Conservation (phyloP, 352 stramenopile genomes). For the Phytophthora ohioensis region DNA sequence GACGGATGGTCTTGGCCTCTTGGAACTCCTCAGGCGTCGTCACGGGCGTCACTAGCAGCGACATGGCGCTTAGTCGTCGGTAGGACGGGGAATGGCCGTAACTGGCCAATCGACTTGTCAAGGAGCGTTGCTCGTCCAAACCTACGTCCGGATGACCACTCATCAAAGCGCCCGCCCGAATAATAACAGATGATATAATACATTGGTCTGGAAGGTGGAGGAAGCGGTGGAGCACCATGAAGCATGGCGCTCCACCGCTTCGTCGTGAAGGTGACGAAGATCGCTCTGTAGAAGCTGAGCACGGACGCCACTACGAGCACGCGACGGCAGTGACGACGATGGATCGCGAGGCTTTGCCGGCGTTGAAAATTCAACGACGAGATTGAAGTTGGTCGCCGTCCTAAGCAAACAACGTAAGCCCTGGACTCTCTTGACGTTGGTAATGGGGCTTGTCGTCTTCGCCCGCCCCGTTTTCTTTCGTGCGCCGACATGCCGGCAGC, state of each 20-base stretch:
- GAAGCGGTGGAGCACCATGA: not conserved
- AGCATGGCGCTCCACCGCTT: too few species aligned
- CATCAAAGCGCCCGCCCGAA: not conserved
- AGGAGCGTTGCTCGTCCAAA: slow-evolving; percentile 22
- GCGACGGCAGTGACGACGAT: slow-evolving; percentile 22
- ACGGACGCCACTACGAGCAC: slow-evolving; percentile 13
- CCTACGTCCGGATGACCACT: slow-evolving; percentile 17
- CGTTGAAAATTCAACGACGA: slow-evolving; percentile 1
- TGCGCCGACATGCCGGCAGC: slow-evolving; percentile 4
- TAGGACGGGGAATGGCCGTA: slow-evolving; percentile 10
- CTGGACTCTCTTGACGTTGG: slow-evolving; percentile 4
- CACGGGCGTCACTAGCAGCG: slow-evolving; percentile 49
- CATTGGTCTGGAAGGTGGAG: not conserved
- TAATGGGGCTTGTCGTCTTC: not conserved
- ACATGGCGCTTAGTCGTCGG: slow-evolving; percentile 23
- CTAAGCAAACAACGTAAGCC: not conserved
- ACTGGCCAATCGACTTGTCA: not conserved
- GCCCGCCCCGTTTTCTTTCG: slow-evolving; percentile 11
- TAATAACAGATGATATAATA: not conserved
- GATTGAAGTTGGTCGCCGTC: slow-evolving; percentile 11
- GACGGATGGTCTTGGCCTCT: slow-evolving; percentile 52
- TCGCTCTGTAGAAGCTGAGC: slow-evolving; percentile 7
- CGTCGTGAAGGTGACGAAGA: not conserved
- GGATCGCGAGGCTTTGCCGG: slow-evolving; percentile 2
- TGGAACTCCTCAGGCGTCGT: slow-evolving; percentile 50